Evolutionary conservation across 805 yeast genomes (phyloP).

Genomic region (Wickerhamia fluorescens): DNA sequence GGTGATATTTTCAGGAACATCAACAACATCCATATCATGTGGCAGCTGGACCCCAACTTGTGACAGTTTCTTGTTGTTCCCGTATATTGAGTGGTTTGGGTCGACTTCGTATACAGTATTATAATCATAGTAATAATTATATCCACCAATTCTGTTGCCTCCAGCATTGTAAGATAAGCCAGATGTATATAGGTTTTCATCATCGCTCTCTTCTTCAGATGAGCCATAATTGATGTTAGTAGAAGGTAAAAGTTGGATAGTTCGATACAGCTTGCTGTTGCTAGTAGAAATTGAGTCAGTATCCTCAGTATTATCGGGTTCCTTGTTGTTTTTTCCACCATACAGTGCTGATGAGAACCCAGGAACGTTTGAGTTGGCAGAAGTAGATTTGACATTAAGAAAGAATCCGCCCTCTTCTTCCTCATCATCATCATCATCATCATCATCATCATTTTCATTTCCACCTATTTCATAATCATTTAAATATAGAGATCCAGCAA

Average conservation of each 20-base stretch:
- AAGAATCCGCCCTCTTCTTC: conserved; percentile 69
- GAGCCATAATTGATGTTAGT: conserved; percentile 77
- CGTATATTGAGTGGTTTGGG: conserved; percentile 34
- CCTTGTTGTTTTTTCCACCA: too few species aligned
- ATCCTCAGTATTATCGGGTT: conserved; percentile 13
- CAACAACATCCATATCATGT: conserved; percentile 32
- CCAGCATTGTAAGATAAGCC: conserved; percentile 69
- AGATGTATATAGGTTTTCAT: conserved; percentile 43
- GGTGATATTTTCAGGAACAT: conserved; percentile 40
- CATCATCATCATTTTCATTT: conserved; percentile 13
- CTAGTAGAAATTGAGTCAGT: conserved; percentile 24
- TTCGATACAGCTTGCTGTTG: conserved; percentile 32
- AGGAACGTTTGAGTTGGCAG: conserved; percentile 19
- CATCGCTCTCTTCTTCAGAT: conserved; percentile 55
- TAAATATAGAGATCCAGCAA: too few species aligned
- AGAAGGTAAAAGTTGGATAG: conserved; percentile 78
- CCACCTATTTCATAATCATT: background rate
- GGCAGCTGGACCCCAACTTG: conserved; percentile 8
- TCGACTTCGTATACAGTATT: conserved; percentile 65
- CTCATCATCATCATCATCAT: conserved; percentile 37
- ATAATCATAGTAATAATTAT: conserved; percentile 73
- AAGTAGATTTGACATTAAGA: conserved; percentile 44
- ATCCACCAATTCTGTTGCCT: conserved; percentile 49
- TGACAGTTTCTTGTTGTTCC: conserved; percentile 9
- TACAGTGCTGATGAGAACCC: conserved; percentile 7